Percentiles rank a stretch among this genome's conserved stretches.
phyloP scores from a whole-genome alignment of 2,329 filamentous ascomycete species.

The Madurella mycetomatis region DNA sequence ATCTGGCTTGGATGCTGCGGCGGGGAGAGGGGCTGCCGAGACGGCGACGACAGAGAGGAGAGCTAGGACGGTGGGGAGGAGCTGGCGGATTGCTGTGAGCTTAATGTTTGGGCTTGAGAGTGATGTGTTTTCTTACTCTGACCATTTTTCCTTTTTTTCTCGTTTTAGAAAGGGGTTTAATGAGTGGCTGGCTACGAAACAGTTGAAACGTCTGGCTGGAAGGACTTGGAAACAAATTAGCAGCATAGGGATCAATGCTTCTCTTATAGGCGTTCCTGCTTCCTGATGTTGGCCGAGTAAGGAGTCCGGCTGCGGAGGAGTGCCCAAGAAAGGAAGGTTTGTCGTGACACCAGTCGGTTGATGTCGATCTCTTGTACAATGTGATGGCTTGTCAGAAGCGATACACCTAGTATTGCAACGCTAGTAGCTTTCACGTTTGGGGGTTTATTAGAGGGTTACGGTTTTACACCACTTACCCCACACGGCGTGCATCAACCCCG shows the following conservation, averaged over 20 bases:
- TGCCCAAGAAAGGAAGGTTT: not conserved
- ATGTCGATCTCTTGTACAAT: not conserved
- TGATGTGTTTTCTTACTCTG: constrained; percentile 2
- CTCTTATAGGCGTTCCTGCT: not conserved
- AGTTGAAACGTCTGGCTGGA: not conserved
- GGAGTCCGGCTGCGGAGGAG: not conserved
- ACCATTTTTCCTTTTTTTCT: constrained; percentile 11
- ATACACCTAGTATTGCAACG: not conserved
- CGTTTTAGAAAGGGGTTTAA: not conserved
- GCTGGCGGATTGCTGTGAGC: constrained; percentile 1
- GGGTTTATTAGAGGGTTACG: too few relatives aligned
- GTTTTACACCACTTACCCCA: too few relatives aligned
- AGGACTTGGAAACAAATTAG: not conserved
- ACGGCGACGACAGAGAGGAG: constrained; percentile 16
- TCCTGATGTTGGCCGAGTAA: not conserved
- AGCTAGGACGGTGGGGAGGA: constrained; percentile 18
- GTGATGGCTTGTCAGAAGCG: not conserved
- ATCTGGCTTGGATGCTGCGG: constrained; percentile 14
- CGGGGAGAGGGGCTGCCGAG: constrained; percentile 19
- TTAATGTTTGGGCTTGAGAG: not conserved
- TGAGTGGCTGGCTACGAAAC: not conserved
- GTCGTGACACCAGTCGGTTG: not conserved
- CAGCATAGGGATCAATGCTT: not conserved
- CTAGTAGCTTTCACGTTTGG: too few relatives aligned
- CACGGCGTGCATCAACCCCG: too few relatives aligned